These are phyloP conservation scores for Allomyces macrogynus DNA, from an alignment of 192 early-diverging fungal species.

Conservation along the genomic window DNA sequence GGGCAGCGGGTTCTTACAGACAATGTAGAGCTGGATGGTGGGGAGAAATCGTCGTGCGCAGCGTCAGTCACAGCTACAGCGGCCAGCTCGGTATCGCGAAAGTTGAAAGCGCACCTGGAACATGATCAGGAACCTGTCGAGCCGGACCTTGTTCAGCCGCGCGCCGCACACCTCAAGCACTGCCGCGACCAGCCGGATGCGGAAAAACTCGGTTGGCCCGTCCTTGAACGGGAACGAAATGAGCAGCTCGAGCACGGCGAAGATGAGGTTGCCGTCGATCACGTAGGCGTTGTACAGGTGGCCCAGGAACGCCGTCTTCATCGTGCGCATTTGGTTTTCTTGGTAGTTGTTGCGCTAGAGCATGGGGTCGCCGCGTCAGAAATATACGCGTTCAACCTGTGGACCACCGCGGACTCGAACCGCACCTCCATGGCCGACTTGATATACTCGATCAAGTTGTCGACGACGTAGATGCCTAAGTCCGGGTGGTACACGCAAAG, in stretches of 20 bases:
- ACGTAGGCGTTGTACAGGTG: constrained; percentile 50
- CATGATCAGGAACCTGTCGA: background rate
- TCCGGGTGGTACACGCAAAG: constrained; percentile 61
- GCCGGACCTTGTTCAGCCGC: background rate
- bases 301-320: constrained; percentile 62
- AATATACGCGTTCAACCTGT: background rate
- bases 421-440: constrained; percentile 62
- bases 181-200: constrained; percentile 66
- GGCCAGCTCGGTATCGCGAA: background rate
- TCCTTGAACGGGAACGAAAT: constrained; percentile 38
- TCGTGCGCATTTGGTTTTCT: constrained; percentile 76
- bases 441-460: constrained; percentile 65
- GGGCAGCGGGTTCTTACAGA: constrained; percentile 58
- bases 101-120: constrained; percentile 43
- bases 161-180: constrained; percentile 69
- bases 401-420: background rate
- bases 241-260: background rate
- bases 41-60: no score
- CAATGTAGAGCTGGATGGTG: constrained; percentile 46
- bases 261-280: background rate
- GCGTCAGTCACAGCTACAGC: no score
- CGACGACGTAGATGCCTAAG: constrained; percentile 75
- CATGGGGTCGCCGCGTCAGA: background rate
- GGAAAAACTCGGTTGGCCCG: constrained; percentile 72
- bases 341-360: constrained; percentile 64